phyloP scores from a whole-genome alignment of 805 yeast genomes.

The Candida michaelii region DNA sequence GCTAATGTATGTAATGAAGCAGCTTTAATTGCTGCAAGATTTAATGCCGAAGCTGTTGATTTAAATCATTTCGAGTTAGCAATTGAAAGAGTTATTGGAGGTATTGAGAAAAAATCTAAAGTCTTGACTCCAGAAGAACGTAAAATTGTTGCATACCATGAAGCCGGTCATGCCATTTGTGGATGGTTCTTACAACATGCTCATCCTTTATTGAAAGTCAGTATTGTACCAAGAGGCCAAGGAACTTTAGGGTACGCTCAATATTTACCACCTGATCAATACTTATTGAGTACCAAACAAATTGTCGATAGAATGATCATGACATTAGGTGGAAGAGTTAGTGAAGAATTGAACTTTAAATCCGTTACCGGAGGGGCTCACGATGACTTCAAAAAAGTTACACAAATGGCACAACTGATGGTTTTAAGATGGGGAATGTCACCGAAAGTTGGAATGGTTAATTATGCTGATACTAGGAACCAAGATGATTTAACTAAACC shows the following conservation, averaged over 20 bases:
- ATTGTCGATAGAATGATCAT: conserved; percentile 88
- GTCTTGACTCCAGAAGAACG: conserved; percentile 84
- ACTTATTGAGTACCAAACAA: conserved; percentile 73
- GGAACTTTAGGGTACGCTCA: conserved; percentile 98
- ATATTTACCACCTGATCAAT: conserved; percentile 91
- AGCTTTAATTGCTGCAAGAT: conserved; percentile 93
- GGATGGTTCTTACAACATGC: conserved; percentile 94
- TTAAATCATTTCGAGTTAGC: conserved; percentile 89
- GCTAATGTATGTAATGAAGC: conserved; percentile 98
- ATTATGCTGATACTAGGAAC: conserved; percentile 42
- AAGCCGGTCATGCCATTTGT: conserved; percentile 98
- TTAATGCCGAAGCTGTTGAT: conserved; percentile 65
- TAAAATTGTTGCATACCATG: conserved; percentile 92
- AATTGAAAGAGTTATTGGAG: conserved; percentile 95
- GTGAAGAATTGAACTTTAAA: conserved; percentile 88
- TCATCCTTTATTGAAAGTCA: conserved; percentile 91
- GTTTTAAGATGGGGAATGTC: conserved; percentile 93
- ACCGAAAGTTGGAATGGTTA: conserved; percentile 62
- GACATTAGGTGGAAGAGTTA: conserved; percentile 96
- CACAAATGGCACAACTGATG: conserved; percentile 91
- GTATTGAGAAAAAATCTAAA: conserved; percentile 86
- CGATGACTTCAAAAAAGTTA: conserved; percentile 95
- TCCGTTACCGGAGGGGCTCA: conserved; percentile 96
- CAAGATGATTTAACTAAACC: conserved; percentile 64
- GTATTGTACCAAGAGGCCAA: conserved; percentile 95